Conservation (phyloP, 768 basidiomycete species). For the Cyathus striatus region DNA sequence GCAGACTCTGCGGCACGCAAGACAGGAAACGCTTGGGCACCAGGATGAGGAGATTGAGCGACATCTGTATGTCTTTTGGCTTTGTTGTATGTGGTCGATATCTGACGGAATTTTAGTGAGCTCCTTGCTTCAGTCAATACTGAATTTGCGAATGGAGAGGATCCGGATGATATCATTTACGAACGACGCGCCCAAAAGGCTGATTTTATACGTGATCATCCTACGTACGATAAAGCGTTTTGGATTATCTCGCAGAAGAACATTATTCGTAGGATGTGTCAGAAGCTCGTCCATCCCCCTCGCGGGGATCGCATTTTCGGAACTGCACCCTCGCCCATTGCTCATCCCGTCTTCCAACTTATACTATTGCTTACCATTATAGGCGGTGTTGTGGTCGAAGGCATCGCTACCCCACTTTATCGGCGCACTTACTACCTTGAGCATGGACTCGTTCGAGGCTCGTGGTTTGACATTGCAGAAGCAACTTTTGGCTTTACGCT, state of each 20-base stretch:
- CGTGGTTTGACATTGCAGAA: conserved; percentile 90
- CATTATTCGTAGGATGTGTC: conserved; percentile 66
- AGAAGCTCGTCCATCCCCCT: conserved; percentile 77
- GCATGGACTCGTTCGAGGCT: conserved; percentile 54
- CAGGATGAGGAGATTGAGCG: conserved; percentile 66
- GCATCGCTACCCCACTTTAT: conserved; percentile 80
- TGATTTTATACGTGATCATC: conserved; percentile 86
- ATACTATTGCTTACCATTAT: conserved; percentile 71
- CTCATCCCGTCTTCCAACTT: conserved; percentile 70
- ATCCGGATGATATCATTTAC: conserved; percentile 54
- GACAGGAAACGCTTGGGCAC: conserved; percentile 22
- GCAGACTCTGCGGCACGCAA: conserved; percentile 43
- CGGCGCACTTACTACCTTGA: conserved; percentile 63
- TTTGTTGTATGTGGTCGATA: neutral
- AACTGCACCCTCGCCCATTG: conserved; percentile 54
- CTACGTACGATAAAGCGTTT: conserved; percentile 84
- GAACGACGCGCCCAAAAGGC: conserved; percentile 75
- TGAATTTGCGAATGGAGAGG: conserved; percentile 43
- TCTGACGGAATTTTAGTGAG: conserved; percentile 40
- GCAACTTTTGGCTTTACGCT: conserved; percentile 64
- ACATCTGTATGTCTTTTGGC: conserved; percentile 58
- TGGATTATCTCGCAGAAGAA: conserved; percentile 87
- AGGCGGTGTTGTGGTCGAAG: conserved; percentile 77
- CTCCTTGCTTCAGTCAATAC: conserved; percentile 60
- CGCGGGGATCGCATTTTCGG: conserved; percentile 88